Conservation (phyloP, 148 eudicot species). For the Talinum fruticosum region DNA sequence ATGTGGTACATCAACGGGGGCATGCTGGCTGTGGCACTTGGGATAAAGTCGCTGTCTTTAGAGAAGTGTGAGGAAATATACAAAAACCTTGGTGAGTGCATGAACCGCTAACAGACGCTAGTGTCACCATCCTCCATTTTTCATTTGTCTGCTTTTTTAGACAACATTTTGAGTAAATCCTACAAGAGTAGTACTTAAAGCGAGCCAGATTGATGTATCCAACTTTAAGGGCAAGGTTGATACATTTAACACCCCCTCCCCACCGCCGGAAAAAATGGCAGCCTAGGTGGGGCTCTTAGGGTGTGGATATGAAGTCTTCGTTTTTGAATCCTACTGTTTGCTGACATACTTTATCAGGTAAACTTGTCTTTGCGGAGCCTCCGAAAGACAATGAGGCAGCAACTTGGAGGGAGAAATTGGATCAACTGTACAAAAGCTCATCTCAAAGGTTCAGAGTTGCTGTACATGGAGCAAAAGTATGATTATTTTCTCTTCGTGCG, state of each 20-base stretch:
- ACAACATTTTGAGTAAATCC: too few species aligned
- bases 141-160: background rate
- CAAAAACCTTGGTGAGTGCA: conserved; percentile 81
- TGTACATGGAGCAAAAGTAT: conserved; percentile 98
- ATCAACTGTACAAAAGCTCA: conserved; percentile 96
- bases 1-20: conserved; percentile 99
- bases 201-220: too few species aligned
- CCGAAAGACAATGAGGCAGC: conserved; percentile 92
- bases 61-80: conserved; percentile 98
- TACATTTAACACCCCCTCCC: background rate
- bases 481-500: conserved; percentile 16
- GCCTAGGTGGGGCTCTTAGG: background rate
- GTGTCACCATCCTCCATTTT: background rate
- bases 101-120: conserved; percentile 7
- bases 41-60: conserved; percentile 79
- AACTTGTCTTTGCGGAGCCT: conserved; percentile 95
- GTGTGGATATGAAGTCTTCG: background rate
- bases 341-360: conserved; percentile 52
- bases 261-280: background rate
- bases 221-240: background rate
- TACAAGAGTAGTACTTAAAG: too few species aligned
- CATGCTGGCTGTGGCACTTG: conserved; percentile 99
- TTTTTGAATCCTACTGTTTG: background rate
- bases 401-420: conserved; percentile 97
- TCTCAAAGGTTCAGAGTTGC: conserved; percentile 97